Percentiles rank a stretch among this genome's conserved stretches.
phyloP scores from a whole-genome alignment of 257 asterid species.

The Lavandula angustifolia region DNA sequence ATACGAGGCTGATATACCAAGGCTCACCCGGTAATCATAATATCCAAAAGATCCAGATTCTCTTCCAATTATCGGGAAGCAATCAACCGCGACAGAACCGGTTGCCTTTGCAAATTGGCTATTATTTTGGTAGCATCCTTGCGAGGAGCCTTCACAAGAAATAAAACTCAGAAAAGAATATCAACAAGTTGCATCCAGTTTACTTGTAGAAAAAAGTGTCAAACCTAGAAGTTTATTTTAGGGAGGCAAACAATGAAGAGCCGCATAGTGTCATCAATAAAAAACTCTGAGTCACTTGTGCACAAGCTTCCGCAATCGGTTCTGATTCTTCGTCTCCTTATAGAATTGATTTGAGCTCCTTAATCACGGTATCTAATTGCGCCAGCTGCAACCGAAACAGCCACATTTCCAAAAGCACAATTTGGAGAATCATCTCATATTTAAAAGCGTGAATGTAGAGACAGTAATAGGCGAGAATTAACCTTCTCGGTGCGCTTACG shows the following conservation, averaged over 20 bases:
- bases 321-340: conserved; percentile 73
- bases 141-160: conserved; percentile 65
- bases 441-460: too few species aligned
- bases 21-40: conserved; percentile 62
- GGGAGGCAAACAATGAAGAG: conserved; percentile 72
- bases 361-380: conserved; percentile 49
- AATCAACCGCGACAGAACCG: conserved; percentile 66
- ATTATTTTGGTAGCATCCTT: conserved; percentile 85
- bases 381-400: conserved; percentile 55
- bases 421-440: too few species aligned
- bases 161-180: background rate
- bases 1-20: background rate
- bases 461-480: background rate
- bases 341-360: conserved; percentile 69
- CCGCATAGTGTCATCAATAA: conserved; percentile 59
- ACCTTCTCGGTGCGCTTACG: conserved; percentile 48
- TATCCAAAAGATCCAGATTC: conserved; percentile 74
- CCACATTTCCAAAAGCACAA: too few species aligned
- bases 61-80: conserved; percentile 81
- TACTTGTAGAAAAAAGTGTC: background rate
- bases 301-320: conserved; percentile 77
- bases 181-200: background rate
- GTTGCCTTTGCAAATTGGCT: conserved; percentile 90
- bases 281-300: conserved; percentile 76
- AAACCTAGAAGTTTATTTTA: conserved; percentile 70